Evolutionary conservation across 257 asterid genomes (phyloP).

Genomic region (Solanum dulcamara): DNA sequence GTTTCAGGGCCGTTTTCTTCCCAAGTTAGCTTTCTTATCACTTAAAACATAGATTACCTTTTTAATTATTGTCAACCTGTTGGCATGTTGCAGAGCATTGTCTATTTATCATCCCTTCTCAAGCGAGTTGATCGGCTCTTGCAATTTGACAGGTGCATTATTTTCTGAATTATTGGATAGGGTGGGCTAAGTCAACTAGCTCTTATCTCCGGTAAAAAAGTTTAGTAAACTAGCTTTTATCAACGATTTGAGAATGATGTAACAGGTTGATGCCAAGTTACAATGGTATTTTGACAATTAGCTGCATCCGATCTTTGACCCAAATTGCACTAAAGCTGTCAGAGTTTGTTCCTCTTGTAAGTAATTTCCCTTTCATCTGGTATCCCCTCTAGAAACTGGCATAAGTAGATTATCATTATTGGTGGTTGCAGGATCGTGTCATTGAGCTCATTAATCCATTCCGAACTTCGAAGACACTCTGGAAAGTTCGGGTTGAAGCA

Average conservation of each 20-base stretch:
- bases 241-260: conserved; percentile 3
- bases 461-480: conserved; percentile 33
- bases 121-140: conserved; percentile 91
- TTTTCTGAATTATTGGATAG: conserved; percentile 1
- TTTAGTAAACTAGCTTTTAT: not conserved
- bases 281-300: conserved; percentile 80
- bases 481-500: conserved; percentile 81
- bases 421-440: conserved; percentile 57
- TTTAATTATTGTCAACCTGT: conserved; percentile 5
- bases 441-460: conserved; percentile 63
- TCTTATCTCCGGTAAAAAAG: not conserved
- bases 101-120: conserved; percentile 71
- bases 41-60: not conserved
- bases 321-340: conserved; percentile 85
- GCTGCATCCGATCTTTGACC: conserved; percentile 73
- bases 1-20: not conserved
- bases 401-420: not conserved
- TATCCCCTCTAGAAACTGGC: not conserved
- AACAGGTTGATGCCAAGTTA: conserved; percentile 94
- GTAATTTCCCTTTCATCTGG: conserved; percentile 15
- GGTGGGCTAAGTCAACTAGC: not conserved
- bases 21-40: not conserved
- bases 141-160: conserved; percentile 81
- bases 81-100: conserved; percentile 54
- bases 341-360: conserved; percentile 74